Base-by-base conservation (phyloP, 306 rosid species). In the Malus asiatica region DNA sequence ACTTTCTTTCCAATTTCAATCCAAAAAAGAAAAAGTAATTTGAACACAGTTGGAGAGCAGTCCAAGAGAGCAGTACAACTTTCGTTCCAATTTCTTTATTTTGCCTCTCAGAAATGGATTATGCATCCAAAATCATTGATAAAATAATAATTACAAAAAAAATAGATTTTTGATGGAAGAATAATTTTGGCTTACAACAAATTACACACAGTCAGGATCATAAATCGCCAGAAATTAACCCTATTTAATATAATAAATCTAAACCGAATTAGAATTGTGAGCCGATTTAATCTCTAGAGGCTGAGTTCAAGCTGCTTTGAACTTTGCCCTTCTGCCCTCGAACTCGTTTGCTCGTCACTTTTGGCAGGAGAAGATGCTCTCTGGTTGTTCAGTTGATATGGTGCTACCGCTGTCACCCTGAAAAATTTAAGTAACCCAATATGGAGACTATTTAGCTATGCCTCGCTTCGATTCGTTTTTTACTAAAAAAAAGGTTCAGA, bases 361-460 rank as follows among this genome's bases (percentile, higher is more conserved):
- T 76, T 87, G 22, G 87, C 33, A 42, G 75, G 40, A 60, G 61
- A 12, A 1, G 66, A 12, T 4, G 62, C 64, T 35, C n/a, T 11
- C 46, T 84, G 76, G 23, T 38, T 53, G 74, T 84, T 82, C 78
- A 90, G 59, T 78, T 86, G 94, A 74, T 90, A 94, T 14, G 98
- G 96, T 30, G 89, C 91, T 85, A 79, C 86, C 2, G 93, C 86
- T 38, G 80, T 77, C 13, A 85, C 96, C 83, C 98, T 91, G 83
- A 33, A 83, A 33, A 86, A 8, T 30, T 35, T 13, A 59, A 40
- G 25, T 45, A 59, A 58, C 40, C 55, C 15, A 40, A 16, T 73
- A 8, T 10, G 57, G 2, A 2, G 15, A 46, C 15, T 46, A 20
- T 58, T 58, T 25, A 22, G 11, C 15, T 29, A 13, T 14, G 3